Evolutionary conservation across 1,284 basidiomycete species (phyloP).

Genomic region (Stereum hirsutum): DNA sequence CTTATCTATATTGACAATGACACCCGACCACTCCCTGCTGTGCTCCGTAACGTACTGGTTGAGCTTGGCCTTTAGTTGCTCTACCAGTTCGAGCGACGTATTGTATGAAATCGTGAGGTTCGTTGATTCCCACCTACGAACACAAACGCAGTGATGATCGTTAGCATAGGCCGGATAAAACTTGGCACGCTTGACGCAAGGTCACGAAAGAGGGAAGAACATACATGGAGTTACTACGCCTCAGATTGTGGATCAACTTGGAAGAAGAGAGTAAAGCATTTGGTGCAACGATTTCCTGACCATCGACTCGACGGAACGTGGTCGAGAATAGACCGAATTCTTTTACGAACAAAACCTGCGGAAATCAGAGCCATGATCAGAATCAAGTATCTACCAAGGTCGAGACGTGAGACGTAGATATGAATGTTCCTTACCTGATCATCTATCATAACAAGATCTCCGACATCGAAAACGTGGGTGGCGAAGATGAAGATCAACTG

Average conservation of each 20-base stretch:
- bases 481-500: constrained; percentile 80
- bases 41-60: constrained; percentile 57
- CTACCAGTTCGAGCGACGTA: constrained; percentile 60
- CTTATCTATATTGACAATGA: constrained; percentile 57
- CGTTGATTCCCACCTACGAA: constrained; percentile 68
- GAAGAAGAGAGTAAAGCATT: constrained; percentile 67
- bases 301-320: constrained; percentile 70
- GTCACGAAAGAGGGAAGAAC: too few relatives aligned
- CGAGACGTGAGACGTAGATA: not conserved
- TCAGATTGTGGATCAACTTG: constrained; percentile 73
- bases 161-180: constrained; percentile 13
- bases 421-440: constrained; percentile 35
- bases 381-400: not conserved
- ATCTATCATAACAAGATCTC: constrained; percentile 74
- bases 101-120: constrained; percentile 54
- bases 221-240: constrained; percentile 69
- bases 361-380: not conserved
- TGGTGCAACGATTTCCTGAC: constrained; percentile 74
- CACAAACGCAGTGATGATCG: too few relatives aligned
- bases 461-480: constrained; percentile 72
- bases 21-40: constrained; percentile 66
- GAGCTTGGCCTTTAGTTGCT: constrained; percentile 53
- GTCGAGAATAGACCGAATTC: constrained; percentile 82
- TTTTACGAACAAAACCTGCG: constrained; percentile 48
- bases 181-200: too few relatives aligned